Evolutionary conservation across 768 basidiomycete genomes (phyloP), one percentile per base, ranked within the genome.

Genomic region (Myochromella boudieri): DNA sequence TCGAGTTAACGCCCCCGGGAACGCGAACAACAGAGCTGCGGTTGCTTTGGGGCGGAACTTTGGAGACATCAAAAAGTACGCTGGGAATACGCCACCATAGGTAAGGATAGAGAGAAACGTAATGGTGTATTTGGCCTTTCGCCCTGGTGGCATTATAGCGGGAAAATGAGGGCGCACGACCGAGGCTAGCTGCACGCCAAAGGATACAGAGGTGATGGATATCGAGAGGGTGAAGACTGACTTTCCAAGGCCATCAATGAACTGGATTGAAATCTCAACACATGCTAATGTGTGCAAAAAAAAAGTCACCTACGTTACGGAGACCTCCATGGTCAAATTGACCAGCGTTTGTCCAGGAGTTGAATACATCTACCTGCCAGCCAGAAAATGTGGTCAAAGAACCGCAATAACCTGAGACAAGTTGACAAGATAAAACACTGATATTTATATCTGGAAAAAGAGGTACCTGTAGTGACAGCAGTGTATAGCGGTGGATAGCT

Each of bases 331-430:
- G 78, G 44, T 73, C 62, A 37, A 74, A 76, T 8, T 70, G 64
- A 27, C 70, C 69, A 2, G 76, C 66, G 61, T 97, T 91, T 1
- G 86, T 72, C 82, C 94, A 98, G 0, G 92, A 87, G 43, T 76
- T 66, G 59, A 95, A 98, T 0, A 92, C 67, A 51, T 95, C 91
- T 8, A 90, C 61, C 65, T 97, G 91, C 97, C 97, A 98, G 28
- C 85, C 80, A 12, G 95, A 97, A 71, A 98, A 98, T 2, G 94
- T 97, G 8, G 97, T 99, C 56, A 98, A 67, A 1, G 92, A 95
- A 3, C 95, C 97, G 60, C 97, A 98, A 65, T 97, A 92, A 11
- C 92, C 94, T 86, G 32, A n/a, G n/a, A 12, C 22, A 11, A 12
- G 12, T 25, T 46, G 44, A 44, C 21, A 43, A 14, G 11, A 17